A percentile compares a stretch with the other conserved stretches of the same genome.
Conservation (phyloP, 116 monocot genomes). For the Iris pallida region DNA sequence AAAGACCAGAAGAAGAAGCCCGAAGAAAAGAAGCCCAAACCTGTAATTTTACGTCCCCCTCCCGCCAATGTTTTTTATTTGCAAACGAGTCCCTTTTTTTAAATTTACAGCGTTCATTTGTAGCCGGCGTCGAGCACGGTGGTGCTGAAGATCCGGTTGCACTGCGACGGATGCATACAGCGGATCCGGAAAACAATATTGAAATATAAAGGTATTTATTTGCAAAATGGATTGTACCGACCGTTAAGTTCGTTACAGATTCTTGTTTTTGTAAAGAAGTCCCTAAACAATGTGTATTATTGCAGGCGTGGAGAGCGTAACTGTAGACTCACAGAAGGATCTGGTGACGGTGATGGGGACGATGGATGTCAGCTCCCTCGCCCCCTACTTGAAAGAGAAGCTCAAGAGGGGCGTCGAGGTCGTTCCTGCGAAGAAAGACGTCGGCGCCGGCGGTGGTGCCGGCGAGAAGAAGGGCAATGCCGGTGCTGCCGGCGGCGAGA, state of each 20-base stretch:
- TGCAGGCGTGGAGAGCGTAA: slow-evolving; percentile 38
- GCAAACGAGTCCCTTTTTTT: neutral
- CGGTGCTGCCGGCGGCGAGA: neutral
- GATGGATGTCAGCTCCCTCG: slow-evolving; percentile 32
- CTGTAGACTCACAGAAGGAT: slow-evolving; percentile 24
- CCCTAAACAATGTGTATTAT: neutral
- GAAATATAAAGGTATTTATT: slow-evolving; percentile 27
- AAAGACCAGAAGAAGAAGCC: slow-evolving; percentile 15
- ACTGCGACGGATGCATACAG: slow-evolving; percentile 49
- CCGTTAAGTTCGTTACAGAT: neutral
- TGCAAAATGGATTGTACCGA: neutral
- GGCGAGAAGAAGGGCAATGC: slow-evolving; percentile 6
- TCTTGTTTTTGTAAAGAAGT: neutral
- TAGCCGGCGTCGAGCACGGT: slow-evolving; percentile 23
- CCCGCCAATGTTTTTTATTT: neutral
- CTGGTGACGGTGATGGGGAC: slow-evolving; percentile 43
- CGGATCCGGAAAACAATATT: slow-evolving; percentile 19
- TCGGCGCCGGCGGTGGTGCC: slow-evolving; percentile 1
- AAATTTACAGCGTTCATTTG: neutral
- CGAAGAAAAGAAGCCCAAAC: slow-evolving; percentile 11
- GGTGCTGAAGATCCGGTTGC: slow-evolving; percentile 31
- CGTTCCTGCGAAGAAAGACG: slow-evolving; percentile 15
- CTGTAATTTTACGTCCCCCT: neutral
- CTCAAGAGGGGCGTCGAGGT: slow-evolving; percentile 26
- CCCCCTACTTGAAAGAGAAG: slow-evolving; percentile 18